These are phyloP conservation scores for rapeseed (Brassica napus) DNA, from an alignment of 345 rosid genomes.

Conservation along the genomic window Da-Ae NC_063435.1:3712001-3712500, in stretches of 20 bases:
- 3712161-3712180: slow-evolving; percentile 79
- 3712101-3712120: slow-evolving; percentile 77
- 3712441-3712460: slow-evolving; percentile 70
- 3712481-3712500: slow-evolving; percentile 58
- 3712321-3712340: slow-evolving; percentile 66
- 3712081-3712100: slow-evolving; percentile 94
- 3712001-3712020: slow-evolving; percentile 68
- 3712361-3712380: slow-evolving; percentile 59
- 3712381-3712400: slow-evolving; percentile 64
- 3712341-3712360: slow-evolving; percentile 56
- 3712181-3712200: slow-evolving; percentile 90
- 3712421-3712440: slow-evolving; percentile 72
- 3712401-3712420: slow-evolving; percentile 77
- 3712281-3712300: slow-evolving; percentile 41
- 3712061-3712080: slow-evolving; percentile 61
- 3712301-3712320: slow-evolving; percentile 60
- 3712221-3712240: slow-evolving; percentile 85
- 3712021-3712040: slow-evolving; percentile 51
- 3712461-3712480: slow-evolving; percentile 69
- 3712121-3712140: slow-evolving; percentile 67
- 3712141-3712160: slow-evolving; percentile 55
- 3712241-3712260: slow-evolving; percentile 49
- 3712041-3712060: slow-evolving; percentile 51
- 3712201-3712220: slow-evolving; percentile 71
- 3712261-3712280: slow-evolving; percentile 44